Percentiles rank a stretch among this genome's conserved stretches.
These are phyloP conservation scores for Populus nigra DNA, from an alignment of 345 rosid species.

Conservation along the genomic window DNA sequence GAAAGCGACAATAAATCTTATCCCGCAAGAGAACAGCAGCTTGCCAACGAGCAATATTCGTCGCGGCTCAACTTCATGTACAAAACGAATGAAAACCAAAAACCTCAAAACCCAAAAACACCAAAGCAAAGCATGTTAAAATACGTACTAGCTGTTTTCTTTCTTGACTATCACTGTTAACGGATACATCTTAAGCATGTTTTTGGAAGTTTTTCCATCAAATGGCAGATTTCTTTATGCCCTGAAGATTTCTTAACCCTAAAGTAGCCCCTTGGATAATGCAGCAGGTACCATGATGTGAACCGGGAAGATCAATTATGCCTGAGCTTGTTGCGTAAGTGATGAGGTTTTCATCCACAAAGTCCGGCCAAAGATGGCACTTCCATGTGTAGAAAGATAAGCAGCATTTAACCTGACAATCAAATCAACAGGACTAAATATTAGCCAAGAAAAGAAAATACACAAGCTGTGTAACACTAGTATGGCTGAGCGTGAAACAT, in stretches of 20 bases:
- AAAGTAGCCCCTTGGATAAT: not conserved
- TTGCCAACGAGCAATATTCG: too few species aligned
- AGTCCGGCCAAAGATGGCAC: slow-evolving; percentile 64
- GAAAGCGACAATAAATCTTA: too few species aligned
- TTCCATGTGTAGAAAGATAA: slow-evolving; percentile 78
- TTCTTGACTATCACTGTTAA: not conserved
- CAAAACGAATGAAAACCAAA: too few species aligned
- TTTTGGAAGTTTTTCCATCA: not conserved
- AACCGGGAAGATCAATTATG: not conserved
- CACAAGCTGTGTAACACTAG: not conserved
- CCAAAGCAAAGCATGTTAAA: too few species aligned
- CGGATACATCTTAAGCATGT: not conserved
- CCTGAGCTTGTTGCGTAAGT: slow-evolving; percentile 41
- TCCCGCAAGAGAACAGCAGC: too few species aligned
- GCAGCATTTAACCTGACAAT: slow-evolving; percentile 65
- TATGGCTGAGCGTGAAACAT: slow-evolving; percentile 2
- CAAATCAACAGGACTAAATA: slow-evolving; percentile 19
- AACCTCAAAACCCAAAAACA: too few species aligned
- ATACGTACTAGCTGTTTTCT: too few species aligned
- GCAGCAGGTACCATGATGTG: not conserved
- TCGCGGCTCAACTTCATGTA: too few species aligned
- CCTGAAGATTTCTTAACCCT: not conserved
- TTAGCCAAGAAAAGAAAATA: slow-evolving; percentile 8
- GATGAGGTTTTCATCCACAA: slow-evolving; percentile 67
- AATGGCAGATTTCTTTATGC: not conserved